phyloP scores from a whole-genome alignment of 1,139 yeast genomes.

The Oligophagozyma castellii region DNA sequence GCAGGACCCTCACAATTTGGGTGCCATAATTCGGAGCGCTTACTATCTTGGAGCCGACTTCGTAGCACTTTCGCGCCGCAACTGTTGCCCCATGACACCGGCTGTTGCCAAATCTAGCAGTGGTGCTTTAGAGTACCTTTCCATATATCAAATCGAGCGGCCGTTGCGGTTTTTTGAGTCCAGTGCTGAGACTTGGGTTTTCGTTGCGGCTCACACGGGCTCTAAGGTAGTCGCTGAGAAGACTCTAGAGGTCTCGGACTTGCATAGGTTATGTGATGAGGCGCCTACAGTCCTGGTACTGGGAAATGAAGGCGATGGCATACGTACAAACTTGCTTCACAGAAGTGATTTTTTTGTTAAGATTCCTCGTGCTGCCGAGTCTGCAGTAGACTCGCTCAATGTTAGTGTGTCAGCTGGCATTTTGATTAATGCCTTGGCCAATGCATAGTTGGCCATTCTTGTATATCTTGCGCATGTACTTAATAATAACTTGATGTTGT shows the following conservation, averaged over 20 bases:
- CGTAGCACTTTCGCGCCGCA: conserved; percentile 52
- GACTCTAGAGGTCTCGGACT: conserved; percentile 30
- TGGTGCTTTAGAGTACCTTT: conserved; percentile 74
- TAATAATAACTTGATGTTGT: too few species aligned
- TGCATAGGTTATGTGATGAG: conserved; percentile 30
- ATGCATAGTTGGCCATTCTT: too few species aligned
- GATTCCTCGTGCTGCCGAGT: conserved; percentile 28
- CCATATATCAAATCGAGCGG: conserved; percentile 42
- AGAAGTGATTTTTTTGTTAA: conserved; percentile 55
- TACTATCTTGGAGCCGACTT: conserved; percentile 79
- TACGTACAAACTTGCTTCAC: conserved; percentile 49
- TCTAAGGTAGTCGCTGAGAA: conserved; percentile 18
- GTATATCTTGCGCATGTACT: too few species aligned
- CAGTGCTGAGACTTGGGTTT: conserved; percentile 53
- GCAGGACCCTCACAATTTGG: conserved; percentile 83
- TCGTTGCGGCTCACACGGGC: conserved; percentile 39
- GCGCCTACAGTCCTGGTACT: conserved; percentile 59
- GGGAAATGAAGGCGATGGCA: conserved; percentile 80
- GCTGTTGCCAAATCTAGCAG: conserved; percentile 71
- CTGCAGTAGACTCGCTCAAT: conserved; percentile 63
- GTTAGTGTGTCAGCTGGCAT: conserved; percentile 84
- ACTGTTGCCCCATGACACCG: conserved; percentile 57
- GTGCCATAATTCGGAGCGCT: conserved; percentile 74
- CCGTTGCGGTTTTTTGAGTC: conserved; percentile 51
- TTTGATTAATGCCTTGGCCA: conserved; percentile 17